A percentile compares a stretch with the other conserved stretches of the same genome.
These are phyloP conservation scores for Calycina herbarum DNA, from an alignment of 2,329 filamentous ascomycete genomes.

Conservation along the genomic window DNA sequence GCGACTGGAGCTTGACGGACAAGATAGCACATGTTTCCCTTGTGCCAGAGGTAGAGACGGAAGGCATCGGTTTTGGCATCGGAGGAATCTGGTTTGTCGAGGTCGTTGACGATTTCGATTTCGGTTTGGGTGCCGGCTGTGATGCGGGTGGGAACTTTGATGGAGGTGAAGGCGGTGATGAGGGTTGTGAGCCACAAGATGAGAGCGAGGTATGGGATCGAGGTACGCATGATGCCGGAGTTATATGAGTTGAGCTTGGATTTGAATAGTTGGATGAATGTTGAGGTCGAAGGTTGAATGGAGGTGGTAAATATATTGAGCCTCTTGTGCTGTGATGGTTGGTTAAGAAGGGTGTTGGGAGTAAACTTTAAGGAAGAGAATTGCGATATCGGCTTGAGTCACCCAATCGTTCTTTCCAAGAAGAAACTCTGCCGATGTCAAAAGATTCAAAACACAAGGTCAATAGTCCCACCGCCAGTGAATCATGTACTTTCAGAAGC, in stretches of 20 bases:
- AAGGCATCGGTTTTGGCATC: not conserved
- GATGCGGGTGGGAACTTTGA: not conserved
- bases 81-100: not conserved
- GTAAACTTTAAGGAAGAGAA: not conserved
- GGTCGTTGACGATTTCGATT: not conserved
- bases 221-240: not conserved
- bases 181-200: not conserved
- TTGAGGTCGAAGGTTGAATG: not conserved
- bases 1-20: not conserved
- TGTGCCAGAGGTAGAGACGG: slow-evolving; percentile 3
- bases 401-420: not conserved
- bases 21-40: not conserved
- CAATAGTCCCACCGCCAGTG: not conserved
- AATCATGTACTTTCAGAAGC: not conserved
- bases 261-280: not conserved
- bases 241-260: not conserved
- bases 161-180: not conserved
- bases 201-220: not conserved
- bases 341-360: not conserved
- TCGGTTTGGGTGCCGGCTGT: not conserved
- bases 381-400: not conserved
- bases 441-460: too few relatives aligned
- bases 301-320: not conserved
- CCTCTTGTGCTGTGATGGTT: not conserved
- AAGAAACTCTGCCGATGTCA: not conserved